Percentiles rank a stretch among this genome's conserved stretches.
These are phyloP conservation scores for Oryza coarctata DNA, from an alignment of 176 grass and related monocot genomes.

Conservation along the genomic window DNA sequence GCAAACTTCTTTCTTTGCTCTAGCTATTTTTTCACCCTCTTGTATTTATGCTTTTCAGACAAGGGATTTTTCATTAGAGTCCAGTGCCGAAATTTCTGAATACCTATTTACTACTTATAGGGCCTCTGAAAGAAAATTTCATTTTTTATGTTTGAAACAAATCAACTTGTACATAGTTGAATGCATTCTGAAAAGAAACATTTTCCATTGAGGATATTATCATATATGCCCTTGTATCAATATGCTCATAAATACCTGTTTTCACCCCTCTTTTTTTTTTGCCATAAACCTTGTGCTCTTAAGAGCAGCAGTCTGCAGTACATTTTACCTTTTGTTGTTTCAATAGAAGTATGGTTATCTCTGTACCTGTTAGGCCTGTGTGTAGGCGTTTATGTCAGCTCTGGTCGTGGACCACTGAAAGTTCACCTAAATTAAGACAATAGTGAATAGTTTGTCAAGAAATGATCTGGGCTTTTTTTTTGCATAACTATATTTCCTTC, in stretches of 20 bases:
- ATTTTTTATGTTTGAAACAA: neutral
- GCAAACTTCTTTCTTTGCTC: conserved; percentile 19
- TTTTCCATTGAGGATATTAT: too few species aligned
- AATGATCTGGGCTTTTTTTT: neutral
- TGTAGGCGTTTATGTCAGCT: conserved; percentile 1
- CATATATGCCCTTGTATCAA: conserved; percentile 7
- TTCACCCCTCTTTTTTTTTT: neutral
- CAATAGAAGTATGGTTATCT: neutral
- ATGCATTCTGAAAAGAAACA: neutral
- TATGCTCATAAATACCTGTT: neutral
- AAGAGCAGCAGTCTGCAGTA: neutral
- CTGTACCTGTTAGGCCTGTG: neutral
- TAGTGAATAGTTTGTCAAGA: neutral
- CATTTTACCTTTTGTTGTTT: conserved; percentile 8
- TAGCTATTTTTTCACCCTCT: conserved; percentile 17
- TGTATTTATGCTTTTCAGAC: neutral
- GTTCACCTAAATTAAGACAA: neutral
- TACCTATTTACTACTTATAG: neutral
- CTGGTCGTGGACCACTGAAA: conserved; percentile 22
- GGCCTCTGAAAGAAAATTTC: neutral
- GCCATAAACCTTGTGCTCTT: neutral
- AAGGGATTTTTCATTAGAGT: neutral
- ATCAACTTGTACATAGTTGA: neutral
- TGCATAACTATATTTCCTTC: neutral
- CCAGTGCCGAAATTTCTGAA: conserved; percentile 8